Conservation (phyloP, 495 filamentous ascomycete species). For the Cudoniella acicularis region DNA sequence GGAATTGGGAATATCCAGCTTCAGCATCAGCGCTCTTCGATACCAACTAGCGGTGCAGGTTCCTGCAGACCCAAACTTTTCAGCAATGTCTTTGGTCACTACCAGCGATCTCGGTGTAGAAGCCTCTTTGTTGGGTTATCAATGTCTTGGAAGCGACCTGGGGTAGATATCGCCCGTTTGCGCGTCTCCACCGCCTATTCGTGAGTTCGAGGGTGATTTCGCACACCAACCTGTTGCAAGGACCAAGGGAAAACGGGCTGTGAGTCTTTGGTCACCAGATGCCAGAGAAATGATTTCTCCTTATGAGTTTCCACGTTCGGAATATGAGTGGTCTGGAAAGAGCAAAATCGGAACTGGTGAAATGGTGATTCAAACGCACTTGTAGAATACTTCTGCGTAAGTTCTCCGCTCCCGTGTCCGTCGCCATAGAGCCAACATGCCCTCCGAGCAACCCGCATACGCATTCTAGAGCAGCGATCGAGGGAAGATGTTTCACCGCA, state of each 20-base stretch:
- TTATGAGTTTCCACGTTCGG: conserved; percentile 5
- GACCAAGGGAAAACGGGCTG: conserved; percentile 7
- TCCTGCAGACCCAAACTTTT: conserved; percentile 20
- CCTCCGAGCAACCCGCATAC: conserved; percentile 14
- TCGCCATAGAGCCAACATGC: conserved; percentile 13
- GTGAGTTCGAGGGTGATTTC: conserved; percentile 22
- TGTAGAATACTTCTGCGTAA: conserved; percentile 15
- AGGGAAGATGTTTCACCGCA: conserved; percentile 34
- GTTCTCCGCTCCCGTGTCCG: conserved; percentile 24
- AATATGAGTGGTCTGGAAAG: conserved; percentile 7
- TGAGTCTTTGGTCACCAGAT: conserved; percentile 9
- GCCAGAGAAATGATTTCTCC: not conserved
- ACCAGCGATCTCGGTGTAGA: conserved; percentile 18
- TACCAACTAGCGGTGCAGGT: conserved; percentile 20
- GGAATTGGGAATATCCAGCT: conserved; percentile 15
- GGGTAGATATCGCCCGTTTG: conserved; percentile 25
- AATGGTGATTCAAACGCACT: conserved; percentile 17
- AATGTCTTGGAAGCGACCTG: conserved; percentile 26
- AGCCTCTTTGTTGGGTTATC: conserved; percentile 21
- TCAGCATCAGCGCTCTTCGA: conserved; percentile 17
- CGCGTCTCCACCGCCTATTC: conserved; percentile 22
- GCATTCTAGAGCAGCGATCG: conserved; percentile 20
- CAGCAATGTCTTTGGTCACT: conserved; percentile 14
- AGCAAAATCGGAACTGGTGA: conserved; percentile 12
- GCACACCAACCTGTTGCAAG: conserved; percentile 12